A percentile compares a stretch with the other conserved stretches of the same genome.
Evolutionary conservation across 331 rosid genomes (phyloP).

Genomic region (Spiraea crenata): DNA sequence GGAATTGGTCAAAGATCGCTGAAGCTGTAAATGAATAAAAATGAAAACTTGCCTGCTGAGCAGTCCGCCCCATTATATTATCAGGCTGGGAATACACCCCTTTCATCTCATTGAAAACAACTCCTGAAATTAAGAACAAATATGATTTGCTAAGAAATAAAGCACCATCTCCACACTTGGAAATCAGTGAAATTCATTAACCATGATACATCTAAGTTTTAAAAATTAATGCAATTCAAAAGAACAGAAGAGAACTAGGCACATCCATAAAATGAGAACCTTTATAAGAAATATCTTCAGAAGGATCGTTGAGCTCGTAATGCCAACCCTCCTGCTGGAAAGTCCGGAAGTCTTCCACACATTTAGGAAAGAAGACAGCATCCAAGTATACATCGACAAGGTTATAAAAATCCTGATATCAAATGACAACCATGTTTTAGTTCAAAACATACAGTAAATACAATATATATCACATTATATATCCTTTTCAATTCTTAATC

Average conservation of each 20-base stretch:
- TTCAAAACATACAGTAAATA: constrained; percentile 7
- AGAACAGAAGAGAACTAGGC: not conserved
- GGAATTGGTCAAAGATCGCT: not conserved
- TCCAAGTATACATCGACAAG: constrained; percentile 94
- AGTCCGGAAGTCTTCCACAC: constrained; percentile 76
- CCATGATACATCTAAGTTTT: not conserved
- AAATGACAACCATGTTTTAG: constrained; percentile 19
- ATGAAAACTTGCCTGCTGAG: constrained; percentile 81
- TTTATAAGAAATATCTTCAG: constrained; percentile 84
- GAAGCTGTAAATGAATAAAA: not conserved
- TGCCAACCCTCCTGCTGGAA: constrained; percentile 99
- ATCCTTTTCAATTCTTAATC: constrained; percentile 8
- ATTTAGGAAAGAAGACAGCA: constrained; percentile 94
- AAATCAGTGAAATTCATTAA: not conserved
- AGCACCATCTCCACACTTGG: not conserved
- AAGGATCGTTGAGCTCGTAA: constrained; percentile 84
- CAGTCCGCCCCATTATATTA: constrained; percentile 69
- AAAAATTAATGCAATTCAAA: constrained; percentile 5
- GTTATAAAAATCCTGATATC: constrained; percentile 83
- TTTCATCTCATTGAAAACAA: constrained; percentile 98
- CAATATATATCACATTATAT: constrained; percentile 2
- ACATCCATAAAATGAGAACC: constrained; percentile 38
- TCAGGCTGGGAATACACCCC: constrained; percentile 99
- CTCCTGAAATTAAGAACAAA: constrained; percentile 56
- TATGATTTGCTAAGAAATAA: constrained; percentile 6